These are phyloP conservation scores for Alisma plantagoaquatica DNA, from an alignment of 106 monocot species.

Conservation along the genomic window DNA sequence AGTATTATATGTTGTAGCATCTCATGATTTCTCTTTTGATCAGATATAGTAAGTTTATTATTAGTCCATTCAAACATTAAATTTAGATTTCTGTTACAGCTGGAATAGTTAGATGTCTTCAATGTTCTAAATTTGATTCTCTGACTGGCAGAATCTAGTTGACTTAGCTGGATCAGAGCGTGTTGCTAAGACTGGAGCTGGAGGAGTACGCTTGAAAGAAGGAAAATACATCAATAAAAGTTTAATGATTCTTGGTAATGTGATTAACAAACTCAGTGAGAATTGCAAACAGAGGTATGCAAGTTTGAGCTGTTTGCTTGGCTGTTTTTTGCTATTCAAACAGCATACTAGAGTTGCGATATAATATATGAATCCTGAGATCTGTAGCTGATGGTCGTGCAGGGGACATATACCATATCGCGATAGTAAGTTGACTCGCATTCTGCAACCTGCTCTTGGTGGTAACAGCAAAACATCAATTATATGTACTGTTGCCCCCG, in stretches of 20 bases:
- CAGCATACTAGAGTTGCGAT: too few species aligned
- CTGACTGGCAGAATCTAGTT: slow-evolving; percentile 62
- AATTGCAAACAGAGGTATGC: slow-evolving; percentile 68
- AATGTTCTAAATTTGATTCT: background rate
- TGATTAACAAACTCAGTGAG: slow-evolving; percentile 92
- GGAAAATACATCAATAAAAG: slow-evolving; percentile 98
- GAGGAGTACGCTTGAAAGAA: slow-evolving; percentile 89
- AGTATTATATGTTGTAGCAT: too few species aligned
- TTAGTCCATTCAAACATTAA: too few species aligned
- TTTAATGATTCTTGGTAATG: slow-evolving; percentile 89
- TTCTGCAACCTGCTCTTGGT: slow-evolving; percentile 92
- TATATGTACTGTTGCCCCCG: slow-evolving; percentile 93
- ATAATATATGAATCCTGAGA: too few species aligned
- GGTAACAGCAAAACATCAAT: slow-evolving; percentile 95
- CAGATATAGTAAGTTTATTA: too few species aligned
- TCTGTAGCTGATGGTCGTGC: too few species aligned
- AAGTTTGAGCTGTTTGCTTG: too few species aligned
- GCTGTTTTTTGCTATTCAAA: too few species aligned
- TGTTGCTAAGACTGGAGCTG: slow-evolving; percentile 91
- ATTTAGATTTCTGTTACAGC: too few species aligned
- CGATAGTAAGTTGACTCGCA: slow-evolving; percentile 92
- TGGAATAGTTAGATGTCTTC: background rate
- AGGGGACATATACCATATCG: slow-evolving; percentile 87
- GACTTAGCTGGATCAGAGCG: slow-evolving; percentile 95
- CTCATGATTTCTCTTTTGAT: too few species aligned